These are phyloP conservation scores for Pythium pyrilobum DNA, from an alignment of 352 stramenopile species.

Conservation along the genomic window DNA sequence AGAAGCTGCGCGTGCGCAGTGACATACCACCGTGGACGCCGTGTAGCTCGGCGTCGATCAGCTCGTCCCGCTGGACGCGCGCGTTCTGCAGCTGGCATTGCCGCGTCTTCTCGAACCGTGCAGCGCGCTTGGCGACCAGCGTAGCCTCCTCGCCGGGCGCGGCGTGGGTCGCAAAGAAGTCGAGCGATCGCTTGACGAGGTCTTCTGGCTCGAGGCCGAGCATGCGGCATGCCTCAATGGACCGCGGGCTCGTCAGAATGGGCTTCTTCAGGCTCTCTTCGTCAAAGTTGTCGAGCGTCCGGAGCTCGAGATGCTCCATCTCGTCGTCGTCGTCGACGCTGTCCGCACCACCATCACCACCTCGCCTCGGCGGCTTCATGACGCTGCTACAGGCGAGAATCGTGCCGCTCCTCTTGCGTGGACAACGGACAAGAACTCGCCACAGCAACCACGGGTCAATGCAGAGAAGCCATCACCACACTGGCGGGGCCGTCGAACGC, in stretches of 20 bases:
- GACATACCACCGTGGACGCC: slow-evolving; percentile 50
- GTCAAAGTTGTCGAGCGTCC: slow-evolving; percentile 69
- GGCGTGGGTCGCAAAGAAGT: slow-evolving; percentile 45
- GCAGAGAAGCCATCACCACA: too few species aligned
- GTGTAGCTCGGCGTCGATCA: slow-evolving; percentile 47
- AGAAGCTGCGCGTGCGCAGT: slow-evolving; percentile 45
- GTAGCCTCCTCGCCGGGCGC: slow-evolving; percentile 21
- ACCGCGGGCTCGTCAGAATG: slow-evolving; percentile 63
- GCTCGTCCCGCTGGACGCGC: slow-evolving; percentile 40
- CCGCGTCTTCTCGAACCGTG: slow-evolving; percentile 53
- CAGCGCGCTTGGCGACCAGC: slow-evolving; percentile 50
- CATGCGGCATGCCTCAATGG: slow-evolving; percentile 68
- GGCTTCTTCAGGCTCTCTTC: slow-evolving; percentile 26
- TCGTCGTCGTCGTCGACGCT: slow-evolving; percentile 14
- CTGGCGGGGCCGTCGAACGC: too few species aligned
- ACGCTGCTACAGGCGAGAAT: background rate
- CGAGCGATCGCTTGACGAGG: slow-evolving; percentile 44
- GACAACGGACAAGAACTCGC: too few species aligned
- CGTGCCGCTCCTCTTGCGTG: too few species aligned
- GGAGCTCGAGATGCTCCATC: slow-evolving; percentile 13
- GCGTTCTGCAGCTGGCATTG: slow-evolving; percentile 45
- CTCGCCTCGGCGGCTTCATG: slow-evolving; percentile 9
- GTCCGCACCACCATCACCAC: background rate
- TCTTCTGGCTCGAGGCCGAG: slow-evolving; percentile 64
- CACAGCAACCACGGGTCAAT: too few species aligned